Base-by-base conservation (phyloP, 129 eudicot genomes). In the Glebionis coronaria region DNA sequence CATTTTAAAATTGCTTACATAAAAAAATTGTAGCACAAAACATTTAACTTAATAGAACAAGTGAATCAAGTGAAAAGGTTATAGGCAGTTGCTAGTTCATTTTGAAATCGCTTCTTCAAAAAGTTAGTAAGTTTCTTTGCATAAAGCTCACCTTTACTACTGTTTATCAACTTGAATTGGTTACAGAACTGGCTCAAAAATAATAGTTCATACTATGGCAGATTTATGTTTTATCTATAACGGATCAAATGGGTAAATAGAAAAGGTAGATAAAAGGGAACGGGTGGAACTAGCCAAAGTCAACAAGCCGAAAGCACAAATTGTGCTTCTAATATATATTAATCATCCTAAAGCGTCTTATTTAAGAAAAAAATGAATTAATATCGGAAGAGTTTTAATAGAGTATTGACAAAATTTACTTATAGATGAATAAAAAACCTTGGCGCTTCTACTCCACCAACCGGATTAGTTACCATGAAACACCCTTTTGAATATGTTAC, bases 41-140 rank as follows among this genome's bases (percentile, higher is more conserved):
- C 58, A 56, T 28, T 9, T 12, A 61, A 13, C 50, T 56, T 44
- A 54, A 55, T 56, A 56, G 13, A 52, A 10, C 31, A 61, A 46
- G 21, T 12, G 16, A 27, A 54, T 71, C 3, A 9, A 46, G 35
- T 42, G 15, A 69, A 64, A 62, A 49, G 70, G 90, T 91, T 83
- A 91, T 95, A 16, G 97, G 87, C n/a, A 69, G 97, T 95, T 58
- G 93, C 88, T 49, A 83, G 84, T 76, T 91, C 97, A 40, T 79
- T 87, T 73, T 94, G 84, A 60, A 94, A 90, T 52, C 99, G 87
- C 58, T 87, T 94, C 65, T 94, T 97, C 67, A 89, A 88, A 79
- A 94, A 94, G 74, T 87, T 94, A 53, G 97, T 82, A 76, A 94
- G 97, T 76, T 94, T 94, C 87, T 87, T 94, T 45, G 95, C 82